Base-by-base conservation (phyloP, 352 stramenopile genomes). In the Phytophthora citricola region DNA sequence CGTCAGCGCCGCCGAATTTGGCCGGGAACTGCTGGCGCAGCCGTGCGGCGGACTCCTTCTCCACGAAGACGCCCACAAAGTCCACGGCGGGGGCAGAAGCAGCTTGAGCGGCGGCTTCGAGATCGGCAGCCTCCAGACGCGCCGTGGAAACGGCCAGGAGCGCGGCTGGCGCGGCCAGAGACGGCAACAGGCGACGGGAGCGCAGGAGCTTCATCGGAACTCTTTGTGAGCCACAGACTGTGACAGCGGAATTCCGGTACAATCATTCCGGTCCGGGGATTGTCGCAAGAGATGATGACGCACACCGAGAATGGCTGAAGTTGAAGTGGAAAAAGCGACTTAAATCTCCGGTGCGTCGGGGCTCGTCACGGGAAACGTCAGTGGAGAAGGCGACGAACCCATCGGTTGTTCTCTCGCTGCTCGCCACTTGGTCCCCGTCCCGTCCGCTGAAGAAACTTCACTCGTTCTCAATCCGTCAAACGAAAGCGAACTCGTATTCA, bases 51-150 rank as follows among this genome's bases (percentile, higher is more conserved):
- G 83, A 81, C 29, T 79, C 76, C 49, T 83, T 78, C 22, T 86
- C 72, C 32, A 94, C 66, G 57, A 93, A 94, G 24, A 94, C 86
- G 58, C 86, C 86, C 8, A 94, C 69, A 53, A 91, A 94, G 64
- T 93, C 82, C 45, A 89, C 63, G 17, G 76, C 71, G 41, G 71
- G 64, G 14, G 24, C 11, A 5, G 49, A 24, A 1, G 58, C 31
- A 24, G 44, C 38, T 17, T 27, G 12, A 1, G 26, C 26, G 4
- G 47, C 4, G 3, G 51, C 6, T 2, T 47, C 44, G 0, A 67
- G 43, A 3, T 68, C 50, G 2, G 55, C 43, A 10, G 52, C 62
- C 39, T 82, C 76, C 26, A 83, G 55, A 45, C 55, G 69, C 12
- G 77, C 32, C 0, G 71, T 58, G 10, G 64, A 71, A 9, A 56